phyloP scores from a whole-genome alignment of 1,284 basidiomycete genomes.

The Hemileia vastatrix region DNA sequence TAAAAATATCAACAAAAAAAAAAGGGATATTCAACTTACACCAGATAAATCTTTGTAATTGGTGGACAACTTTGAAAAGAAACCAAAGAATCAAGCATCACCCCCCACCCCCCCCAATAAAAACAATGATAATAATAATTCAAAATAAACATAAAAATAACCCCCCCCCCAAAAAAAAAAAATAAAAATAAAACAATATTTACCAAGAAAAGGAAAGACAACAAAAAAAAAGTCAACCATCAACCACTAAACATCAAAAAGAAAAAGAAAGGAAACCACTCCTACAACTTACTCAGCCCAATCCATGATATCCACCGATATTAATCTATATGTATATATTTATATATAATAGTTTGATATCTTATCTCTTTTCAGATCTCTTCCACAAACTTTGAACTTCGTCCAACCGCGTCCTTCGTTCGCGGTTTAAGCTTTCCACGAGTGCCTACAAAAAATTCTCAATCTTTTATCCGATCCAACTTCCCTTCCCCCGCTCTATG shows the following conservation, averaged over 20 bases:
- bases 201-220: neutral
- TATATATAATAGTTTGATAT: neutral
- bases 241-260: neutral
- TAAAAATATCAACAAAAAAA: too few species aligned
- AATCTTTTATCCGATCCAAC: neutral
- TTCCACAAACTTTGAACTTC: neutral
- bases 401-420: neutral
- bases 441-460: neutral
- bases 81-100: too few species aligned
- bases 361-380: neutral
- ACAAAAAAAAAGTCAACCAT: neutral
- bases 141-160: too few species aligned
- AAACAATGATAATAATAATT: too few species aligned
- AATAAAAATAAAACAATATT: neutral
- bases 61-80: conserved; percentile 24
- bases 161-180: neutral
- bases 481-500: too few species aligned
- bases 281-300: conserved; percentile 23
- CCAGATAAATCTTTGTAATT: conserved; percentile 20
- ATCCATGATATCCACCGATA: conserved; percentile 5
- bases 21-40: too few species aligned
- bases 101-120: too few species aligned
- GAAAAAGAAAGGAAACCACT: too few species aligned
- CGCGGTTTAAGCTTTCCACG: neutral
- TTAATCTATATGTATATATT: neutral